These are phyloP conservation scores for Ustilago curta DNA, from an alignment of 1,284 basidiomycete genomes.

Conservation along the genomic window DNA sequence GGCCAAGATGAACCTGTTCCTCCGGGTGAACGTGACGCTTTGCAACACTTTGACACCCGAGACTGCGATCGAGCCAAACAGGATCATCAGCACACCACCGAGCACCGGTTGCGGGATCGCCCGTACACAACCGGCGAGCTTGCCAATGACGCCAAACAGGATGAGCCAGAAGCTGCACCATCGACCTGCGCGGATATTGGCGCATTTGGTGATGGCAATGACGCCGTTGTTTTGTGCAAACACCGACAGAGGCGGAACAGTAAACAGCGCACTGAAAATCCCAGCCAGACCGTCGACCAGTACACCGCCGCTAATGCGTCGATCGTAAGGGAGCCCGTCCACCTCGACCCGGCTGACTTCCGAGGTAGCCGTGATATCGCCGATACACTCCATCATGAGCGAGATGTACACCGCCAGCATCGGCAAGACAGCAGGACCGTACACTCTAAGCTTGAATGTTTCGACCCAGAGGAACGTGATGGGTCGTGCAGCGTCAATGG, in stretches of 20 bases:
- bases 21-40: conserved; percentile 76
- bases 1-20: conserved; percentile 78
- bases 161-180: conserved; percentile 61
- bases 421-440: conserved; percentile 83
- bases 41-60: conserved; percentile 81
- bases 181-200: conserved; percentile 58
- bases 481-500: conserved; percentile 48
- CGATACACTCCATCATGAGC: conserved; percentile 82
- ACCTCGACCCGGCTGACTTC: conserved; percentile 79
- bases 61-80: conserved; percentile 70
- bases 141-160: conserved; percentile 75
- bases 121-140: conserved; percentile 76
- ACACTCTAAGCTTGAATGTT: conserved; percentile 81
- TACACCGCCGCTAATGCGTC: conserved; percentile 84
- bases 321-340: conserved; percentile 74
- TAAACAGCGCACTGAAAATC: conserved; percentile 79
- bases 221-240: conserved; percentile 83
- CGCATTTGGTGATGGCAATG: conserved; percentile 70
- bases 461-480: conserved; percentile 74
- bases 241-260: conserved; percentile 80
- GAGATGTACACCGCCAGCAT: conserved; percentile 80
- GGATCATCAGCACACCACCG: conserved; percentile 74
- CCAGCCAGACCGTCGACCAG: conserved; percentile 78
- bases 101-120: conserved; percentile 81
- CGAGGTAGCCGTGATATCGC: conserved; percentile 85